phyloP scores from a whole-genome alignment of 2,329 filamentous ascomycete species.

The Fusarium verticillioides region DNA sequence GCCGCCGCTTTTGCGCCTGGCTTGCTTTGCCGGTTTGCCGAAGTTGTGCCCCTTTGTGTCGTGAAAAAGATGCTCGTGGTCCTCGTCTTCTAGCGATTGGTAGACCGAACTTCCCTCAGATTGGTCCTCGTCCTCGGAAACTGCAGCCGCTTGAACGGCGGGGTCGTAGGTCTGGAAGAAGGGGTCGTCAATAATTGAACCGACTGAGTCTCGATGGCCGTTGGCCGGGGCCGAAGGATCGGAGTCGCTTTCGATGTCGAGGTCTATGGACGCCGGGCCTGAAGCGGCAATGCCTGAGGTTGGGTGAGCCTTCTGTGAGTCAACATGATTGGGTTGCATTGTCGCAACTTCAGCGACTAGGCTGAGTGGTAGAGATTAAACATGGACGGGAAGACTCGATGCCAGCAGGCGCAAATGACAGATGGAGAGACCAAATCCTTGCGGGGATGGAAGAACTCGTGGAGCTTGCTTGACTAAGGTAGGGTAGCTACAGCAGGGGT shows the following conservation, averaged over 20 bases:
- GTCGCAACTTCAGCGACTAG: slow-evolving; percentile 47
- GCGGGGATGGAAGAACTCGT: slow-evolving; percentile 39
- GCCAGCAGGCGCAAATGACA: slow-evolving; percentile 24
- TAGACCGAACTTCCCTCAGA: slow-evolving; percentile 43
- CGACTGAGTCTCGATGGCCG: slow-evolving; percentile 59
- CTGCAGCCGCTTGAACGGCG: slow-evolving; percentile 42
- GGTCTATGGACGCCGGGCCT: slow-evolving; percentile 38
- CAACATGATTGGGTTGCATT: slow-evolving; percentile 44
- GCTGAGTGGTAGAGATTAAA: slow-evolving; percentile 35
- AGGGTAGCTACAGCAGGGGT: slow-evolving; percentile 11
- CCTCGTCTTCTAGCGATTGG: slow-evolving; percentile 45
- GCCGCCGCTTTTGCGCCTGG: slow-evolving; percentile 26
- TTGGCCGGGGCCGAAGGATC: slow-evolving; percentile 28
- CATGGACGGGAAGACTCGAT: slow-evolving; percentile 37
- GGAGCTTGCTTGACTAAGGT: slow-evolving; percentile 26
- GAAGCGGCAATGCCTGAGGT: slow-evolving; percentile 38
- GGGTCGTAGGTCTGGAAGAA: slow-evolving; percentile 62
- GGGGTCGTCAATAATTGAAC: slow-evolving; percentile 66
- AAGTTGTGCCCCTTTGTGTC: slow-evolving; percentile 25
- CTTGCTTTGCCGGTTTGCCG: slow-evolving; percentile 9
- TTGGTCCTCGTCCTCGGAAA: slow-evolving; percentile 39
- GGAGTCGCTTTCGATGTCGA: slow-evolving; percentile 36
- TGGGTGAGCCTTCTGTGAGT: slow-evolving; percentile 43
- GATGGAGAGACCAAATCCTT: slow-evolving; percentile 33
- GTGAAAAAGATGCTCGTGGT: slow-evolving; percentile 49